Conservation (phyloP, 1,284 basidiomycete genomes). For the Moesziomyces sp. region DNA sequence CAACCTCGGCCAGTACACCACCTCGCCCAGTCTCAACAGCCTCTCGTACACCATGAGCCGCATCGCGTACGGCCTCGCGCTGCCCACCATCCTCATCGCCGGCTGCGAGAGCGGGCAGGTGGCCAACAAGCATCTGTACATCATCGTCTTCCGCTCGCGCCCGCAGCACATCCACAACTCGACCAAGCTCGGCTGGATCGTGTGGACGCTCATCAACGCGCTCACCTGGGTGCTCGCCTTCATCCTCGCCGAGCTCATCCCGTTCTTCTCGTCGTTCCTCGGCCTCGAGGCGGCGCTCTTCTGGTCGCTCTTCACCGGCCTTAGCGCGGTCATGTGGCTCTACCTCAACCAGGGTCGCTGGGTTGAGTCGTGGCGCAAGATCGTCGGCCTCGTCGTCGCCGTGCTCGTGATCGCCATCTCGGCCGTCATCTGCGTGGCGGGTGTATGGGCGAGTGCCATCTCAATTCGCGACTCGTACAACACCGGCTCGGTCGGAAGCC, state of each 20-base stretch:
- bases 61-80: conserved; percentile 59
- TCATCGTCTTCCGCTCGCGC: conserved; percentile 52
- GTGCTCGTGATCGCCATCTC: conserved; percentile 63
- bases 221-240: conserved; percentile 55
- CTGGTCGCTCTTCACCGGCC: conserved; percentile 55
- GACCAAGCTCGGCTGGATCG: conserved; percentile 45
- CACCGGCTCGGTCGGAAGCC: conserved; percentile 60
- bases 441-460: conserved; percentile 66
- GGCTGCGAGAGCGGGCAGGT: conserved; percentile 60
- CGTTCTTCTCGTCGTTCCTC: conserved; percentile 56
- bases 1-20: conserved; percentile 61
- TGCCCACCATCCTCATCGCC: conserved; percentile 60
- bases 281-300: conserved; percentile 56
- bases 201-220: conserved; percentile 55
- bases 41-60: conserved; percentile 42
- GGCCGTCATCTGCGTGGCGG: conserved; percentile 66
- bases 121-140: conserved; percentile 53
- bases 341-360: conserved; percentile 57
- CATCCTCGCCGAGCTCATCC: conserved; percentile 57
- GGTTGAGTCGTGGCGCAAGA: conserved; percentile 35
- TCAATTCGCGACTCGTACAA: conserved; percentile 66
- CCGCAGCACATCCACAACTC: conserved; percentile 49
- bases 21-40: conserved; percentile 59
- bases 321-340: conserved; percentile 51
- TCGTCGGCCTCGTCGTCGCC: conserved; percentile 41